Evolutionary conservation across 2,329 filamentous ascomycete genomes (phyloP).

Genomic region (Alternaria tenuissima): DNA sequence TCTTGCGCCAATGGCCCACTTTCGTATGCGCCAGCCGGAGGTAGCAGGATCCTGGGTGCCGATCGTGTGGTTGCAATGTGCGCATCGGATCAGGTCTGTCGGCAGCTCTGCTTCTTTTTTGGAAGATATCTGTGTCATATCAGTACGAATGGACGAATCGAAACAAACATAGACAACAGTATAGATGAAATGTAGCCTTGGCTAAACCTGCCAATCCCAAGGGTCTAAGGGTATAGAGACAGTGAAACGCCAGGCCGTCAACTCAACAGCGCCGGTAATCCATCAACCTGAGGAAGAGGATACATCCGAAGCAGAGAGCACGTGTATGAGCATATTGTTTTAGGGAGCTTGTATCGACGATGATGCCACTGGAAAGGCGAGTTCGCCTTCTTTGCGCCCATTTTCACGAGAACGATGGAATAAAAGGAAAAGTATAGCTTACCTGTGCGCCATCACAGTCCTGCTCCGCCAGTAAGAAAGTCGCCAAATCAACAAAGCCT

Average conservation of each 20-base stretch:
- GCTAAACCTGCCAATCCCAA: constrained; percentile 48
- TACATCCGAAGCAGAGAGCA: constrained; percentile 31
- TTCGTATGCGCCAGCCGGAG: constrained; percentile 60
- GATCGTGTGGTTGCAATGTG: constrained; percentile 48
- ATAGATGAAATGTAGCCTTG: constrained; percentile 38
- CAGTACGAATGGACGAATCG: constrained; percentile 11
- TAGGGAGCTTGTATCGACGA: constrained; percentile 69
- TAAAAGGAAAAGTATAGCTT: constrained; percentile 32
- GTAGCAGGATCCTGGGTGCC: constrained; percentile 54
- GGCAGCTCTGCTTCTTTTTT: constrained; percentile 10
- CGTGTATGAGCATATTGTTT: constrained; percentile 50
- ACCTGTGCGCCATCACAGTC: constrained; percentile 68
- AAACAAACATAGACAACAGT: background rate
- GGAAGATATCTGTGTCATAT: constrained; percentile 17
- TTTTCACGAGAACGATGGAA: background rate
- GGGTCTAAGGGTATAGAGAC: constrained; percentile 37
- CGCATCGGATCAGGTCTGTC: constrained; percentile 44
- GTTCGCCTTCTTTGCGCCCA: constrained; percentile 66
- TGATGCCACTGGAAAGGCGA: constrained; percentile 57
- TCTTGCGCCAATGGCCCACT: constrained; percentile 55
- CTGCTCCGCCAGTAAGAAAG: constrained; percentile 72
- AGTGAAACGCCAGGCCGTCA: constrained; percentile 46
- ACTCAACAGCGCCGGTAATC: constrained; percentile 34
- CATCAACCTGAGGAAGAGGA: constrained; percentile 43
- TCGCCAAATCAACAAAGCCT: constrained; percentile 82